phyloP scores from a whole-genome alignment of 768 basidiomycete genomes.

The Tremella yokohamensis region DNA sequence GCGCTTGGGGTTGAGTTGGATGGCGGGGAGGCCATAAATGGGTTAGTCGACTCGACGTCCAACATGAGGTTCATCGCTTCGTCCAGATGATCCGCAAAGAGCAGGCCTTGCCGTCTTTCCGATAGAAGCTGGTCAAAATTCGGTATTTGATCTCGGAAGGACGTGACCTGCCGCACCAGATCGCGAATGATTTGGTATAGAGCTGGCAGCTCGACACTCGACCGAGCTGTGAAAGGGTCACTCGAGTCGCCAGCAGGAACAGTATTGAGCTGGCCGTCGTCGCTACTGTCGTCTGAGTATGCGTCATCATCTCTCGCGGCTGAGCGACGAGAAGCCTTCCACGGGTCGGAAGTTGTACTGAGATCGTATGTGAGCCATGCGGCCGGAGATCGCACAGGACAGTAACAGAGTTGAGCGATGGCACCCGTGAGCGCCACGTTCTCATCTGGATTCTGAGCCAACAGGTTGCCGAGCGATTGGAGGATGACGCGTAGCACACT shows the following conservation, averaged over 20 bases:
- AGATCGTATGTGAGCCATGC: constrained; percentile 75
- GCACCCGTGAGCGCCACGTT: constrained; percentile 85
- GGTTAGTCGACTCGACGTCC: constrained; percentile 57
- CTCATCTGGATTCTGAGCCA: constrained; percentile 76
- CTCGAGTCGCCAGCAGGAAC: constrained; percentile 59
- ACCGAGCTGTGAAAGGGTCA: constrained; percentile 75
- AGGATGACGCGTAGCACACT: constrained; percentile 69
- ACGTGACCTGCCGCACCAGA: constrained; percentile 74
- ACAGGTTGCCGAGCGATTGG: constrained; percentile 70
- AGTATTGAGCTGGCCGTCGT: neutral
- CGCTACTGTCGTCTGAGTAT: too few relatives aligned
- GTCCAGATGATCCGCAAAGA: constrained; percentile 86
- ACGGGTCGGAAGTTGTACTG: neutral
- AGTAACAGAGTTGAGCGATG: constrained; percentile 72
- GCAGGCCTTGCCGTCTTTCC: constrained; percentile 79
- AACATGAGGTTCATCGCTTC: constrained; percentile 77
- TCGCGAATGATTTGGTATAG: constrained; percentile 76
- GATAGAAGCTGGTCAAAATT: constrained; percentile 78
- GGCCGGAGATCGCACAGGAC: constrained; percentile 76
- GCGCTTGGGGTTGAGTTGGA: constrained; percentile 8
- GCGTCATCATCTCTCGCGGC: too few relatives aligned
- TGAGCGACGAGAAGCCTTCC: neutral
- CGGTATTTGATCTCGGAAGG: constrained; percentile 69
- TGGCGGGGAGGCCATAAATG: constrained; percentile 14
- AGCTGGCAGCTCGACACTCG: constrained; percentile 56